Percentiles rank a stretch among this genome's conserved stretches.
Conservation (phyloP, 805 yeast genomes). For the Dipodascopsis tothii region DNA sequence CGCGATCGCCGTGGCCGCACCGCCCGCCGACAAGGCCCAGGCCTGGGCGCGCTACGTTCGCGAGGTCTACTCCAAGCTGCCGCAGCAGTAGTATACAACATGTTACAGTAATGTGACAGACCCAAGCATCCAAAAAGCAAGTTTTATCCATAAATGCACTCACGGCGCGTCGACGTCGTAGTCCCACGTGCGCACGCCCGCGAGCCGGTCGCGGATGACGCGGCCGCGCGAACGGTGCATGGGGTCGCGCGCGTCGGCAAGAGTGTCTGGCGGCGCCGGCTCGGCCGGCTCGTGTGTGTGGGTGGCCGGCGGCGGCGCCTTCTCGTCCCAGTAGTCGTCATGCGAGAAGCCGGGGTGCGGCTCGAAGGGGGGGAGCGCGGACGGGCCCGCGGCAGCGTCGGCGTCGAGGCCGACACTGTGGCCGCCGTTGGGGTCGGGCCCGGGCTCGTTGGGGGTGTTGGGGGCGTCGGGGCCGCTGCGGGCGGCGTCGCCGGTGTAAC, state of each 20-base stretch:
- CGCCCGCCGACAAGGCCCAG: slow-evolving; percentile 2
- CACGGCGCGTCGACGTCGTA: background rate
- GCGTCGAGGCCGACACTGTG: too few species aligned
- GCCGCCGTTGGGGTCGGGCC: too few species aligned
- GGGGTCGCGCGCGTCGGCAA: background rate
- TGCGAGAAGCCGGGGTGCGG: slow-evolving; percentile 40
- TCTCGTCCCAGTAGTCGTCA: slow-evolving; percentile 45
- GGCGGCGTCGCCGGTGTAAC: too few species aligned
- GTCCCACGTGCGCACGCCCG: background rate
- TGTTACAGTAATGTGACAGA: background rate
- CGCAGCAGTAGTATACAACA: background rate
- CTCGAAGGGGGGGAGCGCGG: slow-evolving; percentile 42
- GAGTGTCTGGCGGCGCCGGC: background rate
- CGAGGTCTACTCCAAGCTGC: background rate
- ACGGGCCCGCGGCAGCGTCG: too few species aligned
- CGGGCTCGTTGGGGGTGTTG: too few species aligned
- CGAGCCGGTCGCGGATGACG: background rate
- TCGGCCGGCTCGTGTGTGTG: slow-evolving; percentile 2
- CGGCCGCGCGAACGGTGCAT: background rate
- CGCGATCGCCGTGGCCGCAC: slow-evolving; percentile 3
- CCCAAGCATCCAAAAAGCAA: background rate
- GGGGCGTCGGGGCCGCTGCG: too few species aligned
- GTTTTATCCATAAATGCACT: background rate
- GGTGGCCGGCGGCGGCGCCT: slow-evolving; percentile 3
- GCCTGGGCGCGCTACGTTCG: slow-evolving; percentile 1